These are phyloP conservation scores for Ilex paraguariensis DNA, from an alignment of 305 asterid genomes.

Conservation along the genomic window DNA sequence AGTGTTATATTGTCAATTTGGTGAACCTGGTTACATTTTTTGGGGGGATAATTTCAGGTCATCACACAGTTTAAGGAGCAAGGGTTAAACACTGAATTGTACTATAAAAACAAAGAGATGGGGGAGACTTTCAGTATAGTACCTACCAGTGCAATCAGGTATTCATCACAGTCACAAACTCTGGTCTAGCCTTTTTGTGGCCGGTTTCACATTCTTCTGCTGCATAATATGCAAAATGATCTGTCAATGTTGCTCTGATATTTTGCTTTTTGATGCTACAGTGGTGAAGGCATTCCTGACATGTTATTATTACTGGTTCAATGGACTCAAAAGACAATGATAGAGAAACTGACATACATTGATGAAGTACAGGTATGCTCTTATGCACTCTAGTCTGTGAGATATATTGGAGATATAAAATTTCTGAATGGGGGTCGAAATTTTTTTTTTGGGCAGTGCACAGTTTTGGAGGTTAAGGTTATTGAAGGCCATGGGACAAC, in stretches of 20 bases:
- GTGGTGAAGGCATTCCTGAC: constrained; percentile 98
- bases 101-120: constrained; percentile 85
- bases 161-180: not conserved
- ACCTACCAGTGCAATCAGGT: constrained; percentile 99
- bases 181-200: too few relatives aligned
- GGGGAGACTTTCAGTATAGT: constrained; percentile 84
- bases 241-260: too few relatives aligned
- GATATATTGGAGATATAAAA: not conserved
- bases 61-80: constrained; percentile 82
- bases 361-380: constrained; percentile 69
- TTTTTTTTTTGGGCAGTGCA: constrained; percentile 52
- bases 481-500: constrained; percentile 98
- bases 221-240: too few relatives aligned
- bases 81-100: constrained; percentile 90
- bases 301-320: constrained; percentile 70
- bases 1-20: constrained; percentile 4
- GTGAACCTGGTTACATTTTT: not conserved
- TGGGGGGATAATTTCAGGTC: constrained; percentile 36
- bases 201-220: too few relatives aligned
- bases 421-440: not conserved
- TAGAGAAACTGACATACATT: constrained; percentile 74
- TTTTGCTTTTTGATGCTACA: constrained; percentile 24
- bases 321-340: constrained; percentile 94
- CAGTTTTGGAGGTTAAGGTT: constrained; percentile 97
- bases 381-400: too few relatives aligned